Base-by-base conservation (phyloP, 169 alveolate genomes). In the Plasmodium blacklocki region DNA sequence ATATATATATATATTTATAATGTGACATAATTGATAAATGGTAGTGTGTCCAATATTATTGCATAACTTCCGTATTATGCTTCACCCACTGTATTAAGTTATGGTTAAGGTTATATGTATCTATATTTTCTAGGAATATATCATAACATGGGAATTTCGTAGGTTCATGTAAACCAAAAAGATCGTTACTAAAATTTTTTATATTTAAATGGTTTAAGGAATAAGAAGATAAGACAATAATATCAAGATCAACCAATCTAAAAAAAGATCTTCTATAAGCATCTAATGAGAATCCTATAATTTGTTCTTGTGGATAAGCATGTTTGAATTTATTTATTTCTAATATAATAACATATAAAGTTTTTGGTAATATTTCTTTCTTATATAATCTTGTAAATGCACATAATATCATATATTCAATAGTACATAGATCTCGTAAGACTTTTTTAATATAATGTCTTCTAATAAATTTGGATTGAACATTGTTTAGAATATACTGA, bases 241-340 rank as follows among this genome's bases (percentile, higher is more conserved):
- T 78, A 26, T 78, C 89, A 47, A 78, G 59, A 32, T 78, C 89
- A 0, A 78, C 89, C 12, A 78, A 54, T 21, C 89, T 68, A 29
- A 78, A 78, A 45, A 78, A 78, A 21, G 89, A 78, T 64, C 89
- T 66, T 50, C 89, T 78, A 59, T 78, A 78, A 8, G 89, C 89
- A 64, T 78, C 89, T 7, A 78, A 39, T 0, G 89, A 78, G 54
- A 78, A 78, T 7, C 89, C 89, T 14, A 78, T 59, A 64, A 78
- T 78, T 71, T 78, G 89, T 66, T 78, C 89, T 66, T 78, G 89
- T 19, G 89, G 89, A 66, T 78, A 78, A 15, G 89, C 89, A 64
- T 78, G 89, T 52, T 78, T 78, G 67, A 78, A 78, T 78, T 78
- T 78, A 26, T 78, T 78, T 52, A 78, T 78, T 66, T 78, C 89